phyloP scores from a whole-genome alignment of 176 grass and related monocot species.

The Musa schizocarpa region DNA sequence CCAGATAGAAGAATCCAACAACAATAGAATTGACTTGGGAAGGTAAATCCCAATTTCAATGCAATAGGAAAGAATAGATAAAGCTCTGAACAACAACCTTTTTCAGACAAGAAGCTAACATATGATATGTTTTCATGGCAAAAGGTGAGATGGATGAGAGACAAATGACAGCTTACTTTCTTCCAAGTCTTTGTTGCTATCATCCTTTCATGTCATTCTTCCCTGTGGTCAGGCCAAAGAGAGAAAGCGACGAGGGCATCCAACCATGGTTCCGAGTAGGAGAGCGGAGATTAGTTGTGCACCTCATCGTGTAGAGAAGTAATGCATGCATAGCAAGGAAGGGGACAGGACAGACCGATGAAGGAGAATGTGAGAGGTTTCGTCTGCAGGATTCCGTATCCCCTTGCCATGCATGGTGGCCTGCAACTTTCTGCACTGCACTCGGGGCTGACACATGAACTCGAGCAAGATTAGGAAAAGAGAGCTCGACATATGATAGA shows the following conservation, averaged over 20 bases:
- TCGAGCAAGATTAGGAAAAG: not conserved
- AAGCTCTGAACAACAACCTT: too few species aligned
- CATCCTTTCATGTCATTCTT: constrained; percentile 5
- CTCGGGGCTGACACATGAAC: not conserved
- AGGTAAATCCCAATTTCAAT: too few species aligned
- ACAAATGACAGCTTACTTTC: too few species aligned
- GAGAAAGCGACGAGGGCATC: not conserved
- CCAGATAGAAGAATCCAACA: too few species aligned
- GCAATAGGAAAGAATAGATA: too few species aligned
- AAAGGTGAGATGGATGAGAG: too few species aligned
- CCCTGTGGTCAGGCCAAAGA: not conserved
- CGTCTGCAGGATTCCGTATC: not conserved
- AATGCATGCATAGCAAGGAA: not conserved
- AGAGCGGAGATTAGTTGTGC: not conserved
- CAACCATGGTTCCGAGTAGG: not conserved
- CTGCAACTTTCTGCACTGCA: not conserved
- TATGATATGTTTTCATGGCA: too few species aligned
- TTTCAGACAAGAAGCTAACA: too few species aligned
- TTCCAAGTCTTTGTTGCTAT: not conserved
- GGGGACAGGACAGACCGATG: not conserved
- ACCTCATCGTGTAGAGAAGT: not conserved
- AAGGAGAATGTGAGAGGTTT: not conserved
- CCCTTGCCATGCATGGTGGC: not conserved
- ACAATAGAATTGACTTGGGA: too few species aligned
- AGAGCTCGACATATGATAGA: too few species aligned